A percentile compares a stretch with the other conserved stretches of the same genome.
These are phyloP conservation scores for Oxytropis ochrocephala DNA, from an alignment of 306 rosid genomes.

Conservation along the genomic window DNA sequence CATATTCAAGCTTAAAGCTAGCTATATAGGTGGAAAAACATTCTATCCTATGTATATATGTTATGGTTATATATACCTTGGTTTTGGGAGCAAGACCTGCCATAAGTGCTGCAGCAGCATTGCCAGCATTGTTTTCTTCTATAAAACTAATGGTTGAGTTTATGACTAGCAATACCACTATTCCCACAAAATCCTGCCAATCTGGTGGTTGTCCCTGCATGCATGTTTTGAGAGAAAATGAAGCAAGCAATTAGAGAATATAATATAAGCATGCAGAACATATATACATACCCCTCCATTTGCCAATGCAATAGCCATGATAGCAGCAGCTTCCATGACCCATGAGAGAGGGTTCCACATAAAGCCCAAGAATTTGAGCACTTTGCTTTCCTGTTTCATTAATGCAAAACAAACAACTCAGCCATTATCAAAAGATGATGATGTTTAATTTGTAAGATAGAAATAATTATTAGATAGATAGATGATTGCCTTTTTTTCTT, in stretches of 20 bases:
- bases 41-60: neutral
- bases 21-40: neutral
- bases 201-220: slow-evolving; percentile 81
- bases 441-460: neutral
- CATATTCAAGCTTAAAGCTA: no score
- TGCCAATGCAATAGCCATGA: slow-evolving; percentile 91
- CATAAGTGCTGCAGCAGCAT: slow-evolving; percentile 94
- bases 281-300: slow-evolving; percentile 66
- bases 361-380: slow-evolving; percentile 78
- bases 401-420: neutral
- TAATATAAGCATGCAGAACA: neutral
- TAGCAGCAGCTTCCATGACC: slow-evolving; percentile 92
- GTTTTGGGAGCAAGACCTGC: slow-evolving; percentile 97
- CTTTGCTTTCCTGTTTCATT: slow-evolving; percentile 65
- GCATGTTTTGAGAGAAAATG: neutral
- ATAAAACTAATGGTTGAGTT: slow-evolving; percentile 88
- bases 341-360: slow-evolving; percentile 98
- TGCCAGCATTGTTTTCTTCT: slow-evolving; percentile 93
- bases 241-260: neutral
- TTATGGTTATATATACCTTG: slow-evolving; percentile 32
- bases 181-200: slow-evolving; percentile 86
- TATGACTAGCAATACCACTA: slow-evolving; percentile 46
- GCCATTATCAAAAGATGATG: neutral
- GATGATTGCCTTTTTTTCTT: slow-evolving; percentile 59
- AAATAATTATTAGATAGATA: neutral